phyloP scores from a whole-genome alignment of 164 flowering plant genomes.

The Sedum album region DNA sequence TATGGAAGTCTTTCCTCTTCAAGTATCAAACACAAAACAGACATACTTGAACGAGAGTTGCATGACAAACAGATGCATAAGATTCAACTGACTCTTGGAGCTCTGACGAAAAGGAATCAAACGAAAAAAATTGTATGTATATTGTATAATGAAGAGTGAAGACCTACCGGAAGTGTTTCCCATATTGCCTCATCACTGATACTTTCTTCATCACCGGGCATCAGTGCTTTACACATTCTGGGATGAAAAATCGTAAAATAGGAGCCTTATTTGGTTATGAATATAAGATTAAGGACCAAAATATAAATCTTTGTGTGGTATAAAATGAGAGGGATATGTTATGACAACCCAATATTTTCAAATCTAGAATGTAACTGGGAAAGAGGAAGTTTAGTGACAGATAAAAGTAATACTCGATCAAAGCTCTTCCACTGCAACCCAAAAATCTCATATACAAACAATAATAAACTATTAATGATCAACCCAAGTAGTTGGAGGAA shows the following conservation, averaged over 20 bases:
- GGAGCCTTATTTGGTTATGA: neutral
- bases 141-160: too few species aligned
- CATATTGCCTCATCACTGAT: constrained; percentile 84
- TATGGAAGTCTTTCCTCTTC: too few species aligned
- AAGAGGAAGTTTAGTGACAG: neutral
- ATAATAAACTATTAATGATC: neutral
- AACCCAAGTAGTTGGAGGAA: neutral
- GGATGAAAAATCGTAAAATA: neutral
- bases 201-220: constrained; percentile 88
- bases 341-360: too few species aligned
- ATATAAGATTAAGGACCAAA: neutral
- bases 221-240: constrained; percentile 93
- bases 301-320: neutral
- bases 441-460: neutral
- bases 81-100: neutral
- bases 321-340: neutral
- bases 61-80: neutral
- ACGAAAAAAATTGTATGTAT: too few species aligned
- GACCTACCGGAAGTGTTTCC: constrained; percentile 95
- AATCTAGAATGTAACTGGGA: neutral
- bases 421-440: neutral
- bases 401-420: too few species aligned
- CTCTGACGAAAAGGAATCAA: too few species aligned
- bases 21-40: too few species aligned
- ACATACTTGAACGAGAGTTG: too few species aligned